Evolutionary conservation across 2,329 filamentous ascomycete species (phyloP), one percentile per base, ranked within the genome.

Genomic region (Pseudogymnoascus destructans): DNA sequence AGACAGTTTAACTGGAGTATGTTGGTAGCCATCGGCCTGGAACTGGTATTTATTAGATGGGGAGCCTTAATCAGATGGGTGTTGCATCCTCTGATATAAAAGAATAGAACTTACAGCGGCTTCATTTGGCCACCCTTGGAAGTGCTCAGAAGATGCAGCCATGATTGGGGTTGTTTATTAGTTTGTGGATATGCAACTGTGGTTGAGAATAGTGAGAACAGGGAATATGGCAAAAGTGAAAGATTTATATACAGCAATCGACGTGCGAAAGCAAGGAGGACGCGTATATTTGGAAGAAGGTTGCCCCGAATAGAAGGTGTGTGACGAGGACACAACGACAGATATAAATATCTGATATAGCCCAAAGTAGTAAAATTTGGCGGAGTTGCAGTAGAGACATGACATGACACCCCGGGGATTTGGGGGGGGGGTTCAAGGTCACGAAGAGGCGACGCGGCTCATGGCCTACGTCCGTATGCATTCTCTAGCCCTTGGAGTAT

Each of bases 1-100:
- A 0, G 67, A 65, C 10, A 92, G 76, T 55, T 82, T 74, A 3
- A 90, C 72, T 0, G 87, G 85, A 35, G 17, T 32, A 38, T 60
- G 49, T 55, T 62, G 61, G 38, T 58, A 57, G 46, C 30, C 57
- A 9, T 42, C 11, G 25, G 46, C 32, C 9, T 59, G 17, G 17
- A 21, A 54, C 42, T 35, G 27, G 5, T 21, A 55, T 55, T 5
- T 21, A 30, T 55, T 57, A 57, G 38, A 17, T 32, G 19, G 8
- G 27, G 8, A 17, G 5, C 6, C n/a, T 27, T 17, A 4, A 56
- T 3, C 8, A 49, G 21, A 49, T 49, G 42, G 27, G 13, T 4
- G 21, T n/a, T 27, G n/a, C 23, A 49, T 15, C 13, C 3, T 13
- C 5, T 15, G 8, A 15, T 1, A 15, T 27, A 15, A 27, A 27